A percentile compares a stretch with the other conserved stretches of the same genome.
Conservation (phyloP, 2,329 filamentous ascomycete genomes). For the Aspergillus ochraceus region DNA sequence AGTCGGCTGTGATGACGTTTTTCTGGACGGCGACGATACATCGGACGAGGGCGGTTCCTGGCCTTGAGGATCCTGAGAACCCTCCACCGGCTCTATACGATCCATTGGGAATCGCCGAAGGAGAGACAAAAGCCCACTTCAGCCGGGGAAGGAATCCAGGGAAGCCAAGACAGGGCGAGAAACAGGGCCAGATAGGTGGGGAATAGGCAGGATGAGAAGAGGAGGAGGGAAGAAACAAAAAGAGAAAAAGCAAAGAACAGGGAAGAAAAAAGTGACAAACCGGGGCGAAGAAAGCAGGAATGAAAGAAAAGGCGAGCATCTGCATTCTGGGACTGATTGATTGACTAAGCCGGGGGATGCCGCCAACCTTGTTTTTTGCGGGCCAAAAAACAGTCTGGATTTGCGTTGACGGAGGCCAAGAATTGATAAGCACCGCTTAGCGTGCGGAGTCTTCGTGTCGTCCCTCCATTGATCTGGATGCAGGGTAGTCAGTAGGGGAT, state of each 20-base stretch:
- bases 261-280: neutral
- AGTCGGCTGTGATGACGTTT: constrained; percentile 19
- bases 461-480: too few relatives aligned
- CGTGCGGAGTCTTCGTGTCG: neutral
- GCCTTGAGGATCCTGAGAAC: constrained; percentile 16
- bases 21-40: constrained; percentile 15
- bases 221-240: neutral
- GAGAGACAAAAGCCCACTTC: neutral
- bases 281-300: neutral
- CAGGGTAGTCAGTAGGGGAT: too few relatives aligned
- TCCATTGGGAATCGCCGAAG: constrained; percentile 30
- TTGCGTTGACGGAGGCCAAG: constrained; percentile 1
- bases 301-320: neutral
- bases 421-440: neutral
- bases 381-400: neutral
- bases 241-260: neutral
- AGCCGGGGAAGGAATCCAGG: neutral
- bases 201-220: neutral
- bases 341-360: constrained; percentile 2
- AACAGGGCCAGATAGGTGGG: neutral
- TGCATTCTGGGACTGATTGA: neutral
- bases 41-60: constrained; percentile 13
- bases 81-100: constrained; percentile 37
- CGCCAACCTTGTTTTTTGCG: constrained; percentile 6
- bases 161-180: neutral